These are phyloP conservation scores for Ascomycota sp. DNA, from an alignment of 2,329 filamentous ascomycete species.

Conservation along the genomic window DNA sequence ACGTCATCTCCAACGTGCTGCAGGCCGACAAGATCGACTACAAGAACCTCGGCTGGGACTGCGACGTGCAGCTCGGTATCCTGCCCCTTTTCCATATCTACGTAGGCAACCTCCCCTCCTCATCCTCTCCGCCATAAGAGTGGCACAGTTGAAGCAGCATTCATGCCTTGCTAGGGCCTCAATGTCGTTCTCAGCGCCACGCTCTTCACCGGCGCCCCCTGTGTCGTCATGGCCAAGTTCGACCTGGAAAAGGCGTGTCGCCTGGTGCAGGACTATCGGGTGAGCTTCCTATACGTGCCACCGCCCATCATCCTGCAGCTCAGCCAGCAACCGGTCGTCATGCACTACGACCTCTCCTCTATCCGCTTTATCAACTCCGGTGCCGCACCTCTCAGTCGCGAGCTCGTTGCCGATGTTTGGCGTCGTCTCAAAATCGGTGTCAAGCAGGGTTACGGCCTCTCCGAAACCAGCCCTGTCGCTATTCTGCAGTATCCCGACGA, in stretches of 20 bases:
- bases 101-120: slow-evolving; percentile 20
- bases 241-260: slow-evolving; percentile 59
- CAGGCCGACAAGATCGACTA: slow-evolving; percentile 32
- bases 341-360: slow-evolving; percentile 58
- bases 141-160: too few species aligned
- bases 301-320: slow-evolving; percentile 66
- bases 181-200: slow-evolving; percentile 10
- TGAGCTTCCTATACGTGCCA: slow-evolving; percentile 64
- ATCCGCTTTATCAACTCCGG: slow-evolving; percentile 72
- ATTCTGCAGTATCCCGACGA: slow-evolving; percentile 52
- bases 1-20: slow-evolving; percentile 53
- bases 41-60: slow-evolving; percentile 31
- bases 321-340: slow-evolving; percentile 54
- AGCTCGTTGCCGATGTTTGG: slow-evolving; percentile 59
- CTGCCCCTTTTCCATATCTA: slow-evolving; percentile 87
- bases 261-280: slow-evolving; percentile 48
- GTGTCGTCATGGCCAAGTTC: slow-evolving; percentile 53
- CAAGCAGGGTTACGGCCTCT: slow-evolving; percentile 84
- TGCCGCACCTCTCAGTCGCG: slow-evolving; percentile 61
- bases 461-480: slow-evolving; percentile 63
- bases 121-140: too few species aligned
- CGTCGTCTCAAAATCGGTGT: slow-evolving; percentile 52
- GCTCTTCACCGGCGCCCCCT: slow-evolving; percentile 38
- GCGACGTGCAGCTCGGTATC: slow-evolving; percentile 56
- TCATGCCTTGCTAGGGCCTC: slow-evolving; percentile 8